phyloP scores from a whole-genome alignment of 768 basidiomycete species.

The Chalciporus sphaerocephalus region DNA sequence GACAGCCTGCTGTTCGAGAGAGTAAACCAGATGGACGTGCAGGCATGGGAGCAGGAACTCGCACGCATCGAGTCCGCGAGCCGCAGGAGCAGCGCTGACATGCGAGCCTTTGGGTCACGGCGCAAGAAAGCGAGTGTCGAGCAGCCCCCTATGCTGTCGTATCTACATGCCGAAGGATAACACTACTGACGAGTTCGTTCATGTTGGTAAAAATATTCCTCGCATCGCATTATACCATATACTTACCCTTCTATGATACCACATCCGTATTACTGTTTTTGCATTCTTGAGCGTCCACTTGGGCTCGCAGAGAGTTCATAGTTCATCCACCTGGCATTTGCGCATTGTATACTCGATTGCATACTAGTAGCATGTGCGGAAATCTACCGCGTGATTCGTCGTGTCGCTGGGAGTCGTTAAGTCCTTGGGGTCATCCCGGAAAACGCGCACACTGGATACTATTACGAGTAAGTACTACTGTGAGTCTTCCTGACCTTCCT shows the following conservation, averaged over 20 bases:
- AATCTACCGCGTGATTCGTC: too few species aligned
- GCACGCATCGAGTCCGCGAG: constrained; percentile 64
- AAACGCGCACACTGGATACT: too few species aligned
- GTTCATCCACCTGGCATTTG: background rate
- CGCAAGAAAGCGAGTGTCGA: constrained; percentile 26
- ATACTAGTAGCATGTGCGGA: too few species aligned
- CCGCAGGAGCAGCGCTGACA: constrained; percentile 39
- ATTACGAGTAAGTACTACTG: too few species aligned
- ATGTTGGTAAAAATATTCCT: background rate
- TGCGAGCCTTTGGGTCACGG: constrained; percentile 32
- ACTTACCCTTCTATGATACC: background rate
- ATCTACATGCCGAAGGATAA: constrained; percentile 24
- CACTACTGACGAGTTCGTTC: background rate
- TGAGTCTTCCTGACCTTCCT: too few species aligned
- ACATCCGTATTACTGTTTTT: background rate
- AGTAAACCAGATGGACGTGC: constrained; percentile 37
- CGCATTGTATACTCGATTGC: background rate
- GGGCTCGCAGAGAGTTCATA: background rate
- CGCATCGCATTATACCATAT: constrained; percentile 10
- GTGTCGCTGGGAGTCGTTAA: too few species aligned
- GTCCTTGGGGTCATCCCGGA: too few species aligned
- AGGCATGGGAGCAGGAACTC: constrained; percentile 79
- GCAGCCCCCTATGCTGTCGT: constrained; percentile 20
- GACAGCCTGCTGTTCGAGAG: constrained; percentile 23
- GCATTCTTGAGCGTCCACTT: background rate